phyloP scores from a whole-genome alignment of 306 rosid genomes.

The Argentina anserina region DNA sequence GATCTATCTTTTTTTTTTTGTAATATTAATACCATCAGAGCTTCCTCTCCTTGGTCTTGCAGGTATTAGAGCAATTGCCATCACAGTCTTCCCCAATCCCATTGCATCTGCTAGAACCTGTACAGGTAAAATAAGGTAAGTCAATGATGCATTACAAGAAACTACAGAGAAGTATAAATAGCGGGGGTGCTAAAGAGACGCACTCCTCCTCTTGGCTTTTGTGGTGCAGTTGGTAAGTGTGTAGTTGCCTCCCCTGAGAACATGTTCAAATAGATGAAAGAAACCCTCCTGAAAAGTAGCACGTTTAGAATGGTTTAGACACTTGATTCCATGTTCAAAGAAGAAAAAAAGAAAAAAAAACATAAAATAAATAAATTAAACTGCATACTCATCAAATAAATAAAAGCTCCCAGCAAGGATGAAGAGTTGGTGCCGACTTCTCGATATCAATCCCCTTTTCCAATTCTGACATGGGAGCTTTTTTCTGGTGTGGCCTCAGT shows the following conservation, averaged over 20 bases:
- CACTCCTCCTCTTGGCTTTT: constrained; percentile 90
- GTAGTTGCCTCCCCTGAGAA: constrained; percentile 77
- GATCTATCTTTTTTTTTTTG: constrained; percentile 26
- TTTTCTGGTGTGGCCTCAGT: constrained; percentile 80
- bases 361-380: not conserved
- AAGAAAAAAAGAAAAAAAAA: not conserved
- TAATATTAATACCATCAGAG: constrained; percentile 20
- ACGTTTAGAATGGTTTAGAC: too few relatives aligned
- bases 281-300: constrained; percentile 43
- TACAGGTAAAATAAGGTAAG: not conserved
- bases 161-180: not conserved
- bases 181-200: constrained; percentile 32
- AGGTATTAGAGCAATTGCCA: constrained; percentile 78
- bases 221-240: constrained; percentile 56
- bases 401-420: constrained; percentile 85
- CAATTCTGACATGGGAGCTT: constrained; percentile 74
- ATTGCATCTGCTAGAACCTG: constrained; percentile 87
- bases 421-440: constrained; percentile 44
- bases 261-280: constrained; percentile 57
- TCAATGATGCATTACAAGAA: not conserved
- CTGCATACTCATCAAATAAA: constrained; percentile 60
- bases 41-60: constrained; percentile 41
- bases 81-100: constrained; percentile 96
- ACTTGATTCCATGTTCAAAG: not conserved
- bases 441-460: constrained; percentile 58